Conservation (phyloP, 2,329 filamentous ascomycete species). For the Diatrype stigma region DNA sequence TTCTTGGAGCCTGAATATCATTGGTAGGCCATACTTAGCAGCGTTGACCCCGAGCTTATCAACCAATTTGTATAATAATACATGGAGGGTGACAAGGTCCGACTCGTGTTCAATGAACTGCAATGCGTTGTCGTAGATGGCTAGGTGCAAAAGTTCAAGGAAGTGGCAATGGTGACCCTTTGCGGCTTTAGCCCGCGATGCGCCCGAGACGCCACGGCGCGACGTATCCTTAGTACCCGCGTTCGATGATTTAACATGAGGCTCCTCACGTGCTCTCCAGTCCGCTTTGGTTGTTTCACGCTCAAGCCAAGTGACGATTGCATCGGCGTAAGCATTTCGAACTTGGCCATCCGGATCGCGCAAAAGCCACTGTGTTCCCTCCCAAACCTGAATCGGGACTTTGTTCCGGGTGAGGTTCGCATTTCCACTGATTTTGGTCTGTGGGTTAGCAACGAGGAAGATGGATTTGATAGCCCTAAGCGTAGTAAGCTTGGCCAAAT, state of each 20-base stretch:
- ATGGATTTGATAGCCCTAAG: constrained; percentile 80
- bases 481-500: constrained; percentile 57
- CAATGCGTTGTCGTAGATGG: constrained; percentile 82
- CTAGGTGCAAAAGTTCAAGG: constrained; percentile 75
- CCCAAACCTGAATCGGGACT: constrained; percentile 82
- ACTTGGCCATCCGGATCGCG: constrained; percentile 75
- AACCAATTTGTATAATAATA: constrained; percentile 71
- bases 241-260: constrained; percentile 39
- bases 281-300: constrained; percentile 70
- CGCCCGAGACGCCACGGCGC: constrained; percentile 65
- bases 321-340: constrained; percentile 79
- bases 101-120: constrained; percentile 68
- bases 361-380: constrained; percentile 92
- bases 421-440: constrained; percentile 53
- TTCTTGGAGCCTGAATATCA: constrained; percentile 85
- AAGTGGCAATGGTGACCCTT: constrained; percentile 63
- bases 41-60: constrained; percentile 79
- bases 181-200: constrained; percentile 56
- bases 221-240: constrained; percentile 37
- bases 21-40: constrained; percentile 72
- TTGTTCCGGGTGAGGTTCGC: constrained; percentile 66
- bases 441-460: constrained; percentile 73
- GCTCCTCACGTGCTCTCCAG: constrained; percentile 56
- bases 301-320: constrained; percentile 77
- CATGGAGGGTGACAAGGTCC: constrained; percentile 73